A percentile compares a stretch with the other conserved stretches of the same genome.
Conservation (phyloP, 1,139 yeast genomes). For the Magnusiomyces suaveolens region DNA sequence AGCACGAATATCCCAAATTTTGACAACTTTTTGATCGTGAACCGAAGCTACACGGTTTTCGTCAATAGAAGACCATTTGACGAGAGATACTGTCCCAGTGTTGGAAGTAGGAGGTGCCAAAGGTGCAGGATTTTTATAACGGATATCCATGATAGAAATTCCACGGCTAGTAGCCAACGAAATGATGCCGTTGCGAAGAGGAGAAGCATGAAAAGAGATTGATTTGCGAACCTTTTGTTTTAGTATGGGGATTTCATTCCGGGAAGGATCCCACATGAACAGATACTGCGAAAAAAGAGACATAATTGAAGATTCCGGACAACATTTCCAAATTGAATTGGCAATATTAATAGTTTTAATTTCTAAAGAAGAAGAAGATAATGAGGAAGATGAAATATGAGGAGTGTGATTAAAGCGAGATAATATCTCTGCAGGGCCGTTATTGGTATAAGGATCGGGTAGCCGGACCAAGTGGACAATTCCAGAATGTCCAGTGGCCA, state of each 20-base stretch:
- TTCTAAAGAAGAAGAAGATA: conserved; percentile 22
- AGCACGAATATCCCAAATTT: conserved; percentile 68
- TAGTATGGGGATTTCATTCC: conserved; percentile 46
- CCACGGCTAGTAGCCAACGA: conserved; percentile 66
- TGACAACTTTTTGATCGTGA: conserved; percentile 48
- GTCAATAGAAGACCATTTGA: conserved; percentile 57
- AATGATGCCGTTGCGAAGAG: conserved; percentile 41
- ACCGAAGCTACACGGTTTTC: conserved; percentile 58
- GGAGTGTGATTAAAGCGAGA: conserved; percentile 66
- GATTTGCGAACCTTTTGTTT: conserved; percentile 47
- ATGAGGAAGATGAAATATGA: conserved; percentile 35
- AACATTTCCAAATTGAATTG: conserved; percentile 35
- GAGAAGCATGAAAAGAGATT: conserved; percentile 44
- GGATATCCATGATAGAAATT: conserved; percentile 56
- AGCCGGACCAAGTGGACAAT: conserved; percentile 56
- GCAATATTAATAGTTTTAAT: conserved; percentile 35
- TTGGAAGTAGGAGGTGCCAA: conserved; percentile 38
- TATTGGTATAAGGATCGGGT: conserved; percentile 44
- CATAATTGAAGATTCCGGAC: conserved; percentile 39
- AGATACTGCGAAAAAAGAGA: conserved; percentile 54
- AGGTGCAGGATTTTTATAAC: conserved; percentile 37
- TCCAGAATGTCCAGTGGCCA: conserved; percentile 69
- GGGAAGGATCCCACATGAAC: conserved; percentile 61
- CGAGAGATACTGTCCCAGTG: conserved; percentile 34
- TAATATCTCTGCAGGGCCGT: conserved; percentile 57